phyloP scores from a whole-genome alignment of 2,329 filamentous ascomycete species.

The Cordyceps tenuipes region DNA sequence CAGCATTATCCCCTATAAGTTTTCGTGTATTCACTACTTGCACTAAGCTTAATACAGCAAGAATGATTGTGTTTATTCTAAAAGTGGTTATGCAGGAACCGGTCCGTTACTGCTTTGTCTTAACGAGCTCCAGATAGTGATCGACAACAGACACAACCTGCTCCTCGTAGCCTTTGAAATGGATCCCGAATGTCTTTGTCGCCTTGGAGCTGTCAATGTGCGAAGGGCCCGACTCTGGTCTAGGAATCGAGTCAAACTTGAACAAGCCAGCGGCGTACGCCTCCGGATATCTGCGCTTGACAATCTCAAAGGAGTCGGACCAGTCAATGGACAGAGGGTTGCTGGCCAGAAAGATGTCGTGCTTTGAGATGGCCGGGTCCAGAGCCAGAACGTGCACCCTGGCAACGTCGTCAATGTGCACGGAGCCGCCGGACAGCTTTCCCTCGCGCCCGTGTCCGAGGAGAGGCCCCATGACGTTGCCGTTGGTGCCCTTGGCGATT shows the following conservation, averaged over 20 bases:
- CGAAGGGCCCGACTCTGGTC: neutral
- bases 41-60: too few relatives aligned
- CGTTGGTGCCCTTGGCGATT: conserved; percentile 21
- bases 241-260: conserved; percentile 10
- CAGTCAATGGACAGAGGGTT: conserved; percentile 22
- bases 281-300: conserved; percentile 20
- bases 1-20: too few relatives aligned
- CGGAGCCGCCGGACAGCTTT: conserved; percentile 21
- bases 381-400: conserved; percentile 30
- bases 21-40: too few relatives aligned
- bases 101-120: neutral
- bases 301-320: conserved; percentile 31
- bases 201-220: conserved; percentile 22
- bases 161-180: conserved; percentile 25
- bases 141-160: conserved; percentile 25
- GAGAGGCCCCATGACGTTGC: conserved; percentile 25
- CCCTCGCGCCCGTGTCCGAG: conserved; percentile 21
- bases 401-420: conserved; percentile 32
- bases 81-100: too few relatives aligned
- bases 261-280: conserved; percentile 15
- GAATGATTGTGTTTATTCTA: too few relatives aligned
- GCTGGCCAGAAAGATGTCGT: conserved; percentile 18
- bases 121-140: conserved; percentile 25
- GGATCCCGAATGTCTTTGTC: conserved; percentile 25
- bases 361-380: conserved; percentile 22